These are phyloP conservation scores for Kodamaea derodonti DNA, from an alignment of 1,139 yeast genomes.

Conservation along the genomic window DNA sequence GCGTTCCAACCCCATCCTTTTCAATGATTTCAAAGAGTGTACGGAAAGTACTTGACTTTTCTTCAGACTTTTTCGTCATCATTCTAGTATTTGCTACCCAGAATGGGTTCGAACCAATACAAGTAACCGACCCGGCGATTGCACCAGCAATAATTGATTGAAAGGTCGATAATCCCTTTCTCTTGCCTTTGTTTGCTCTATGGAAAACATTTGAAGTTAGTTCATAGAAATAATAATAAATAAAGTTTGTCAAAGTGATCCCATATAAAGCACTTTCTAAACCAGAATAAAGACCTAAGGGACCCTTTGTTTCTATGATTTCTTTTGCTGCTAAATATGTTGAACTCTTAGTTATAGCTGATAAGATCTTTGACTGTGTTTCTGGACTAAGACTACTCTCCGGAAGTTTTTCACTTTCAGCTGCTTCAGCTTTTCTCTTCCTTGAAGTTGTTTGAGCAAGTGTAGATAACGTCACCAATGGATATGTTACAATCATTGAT, in stretches of 20 bases:
- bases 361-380: conserved; percentile 18
- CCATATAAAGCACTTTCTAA: conserved; percentile 86
- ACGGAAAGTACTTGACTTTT: conserved; percentile 39
- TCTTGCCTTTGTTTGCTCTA: conserved; percentile 28
- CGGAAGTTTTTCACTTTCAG: conserved; percentile 13
- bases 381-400: conserved; percentile 11
- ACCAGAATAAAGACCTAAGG: conserved; percentile 74
- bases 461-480: conserved; percentile 79
- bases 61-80: conserved; percentile 53
- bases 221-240: conserved; percentile 89
- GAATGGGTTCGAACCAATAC: conserved; percentile 84
- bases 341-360: conserved; percentile 19
- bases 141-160: conserved; percentile 82
- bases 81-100: conserved; percentile 91
- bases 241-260: conserved; percentile 78
- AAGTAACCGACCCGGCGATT: conserved; percentile 83
- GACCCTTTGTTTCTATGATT: conserved; percentile 60
- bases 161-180: conserved; percentile 51
- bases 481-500: conserved; percentile 81
- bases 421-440: conserved; percentile 28
- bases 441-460: conserved; percentile 69
- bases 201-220: conserved; percentile 55
- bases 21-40: conserved; percentile 60
- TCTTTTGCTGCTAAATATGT: conserved; percentile 38
- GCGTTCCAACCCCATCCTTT: conserved; percentile 66